These are phyloP conservation scores for Panicum virgatum DNA, from an alignment of 202 grass and related monocot species.

Conservation along the genomic window DNA sequence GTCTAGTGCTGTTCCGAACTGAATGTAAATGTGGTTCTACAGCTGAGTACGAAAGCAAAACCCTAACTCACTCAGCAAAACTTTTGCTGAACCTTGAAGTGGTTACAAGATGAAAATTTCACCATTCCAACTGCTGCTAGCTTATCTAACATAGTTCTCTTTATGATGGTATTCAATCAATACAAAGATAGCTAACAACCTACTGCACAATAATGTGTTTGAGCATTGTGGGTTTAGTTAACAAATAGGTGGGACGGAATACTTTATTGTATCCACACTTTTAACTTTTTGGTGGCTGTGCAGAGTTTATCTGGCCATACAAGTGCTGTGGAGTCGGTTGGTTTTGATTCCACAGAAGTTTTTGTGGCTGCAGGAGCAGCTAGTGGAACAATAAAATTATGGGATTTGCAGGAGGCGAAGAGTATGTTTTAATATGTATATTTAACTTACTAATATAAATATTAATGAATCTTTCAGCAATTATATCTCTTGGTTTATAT, in stretches of 20 bases:
- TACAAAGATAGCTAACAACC: conserved; percentile 22
- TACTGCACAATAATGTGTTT: background rate
- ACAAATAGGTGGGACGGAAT: background rate
- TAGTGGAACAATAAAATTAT: conserved; percentile 91
- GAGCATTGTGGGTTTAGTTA: background rate
- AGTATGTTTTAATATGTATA: conserved; percentile 51
- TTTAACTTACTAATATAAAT: conserved; percentile 11
- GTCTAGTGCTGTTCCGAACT: background rate
- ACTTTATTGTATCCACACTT: conserved; percentile 12
- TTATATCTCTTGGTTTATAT: conserved; percentile 22
- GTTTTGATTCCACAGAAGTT: conserved; percentile 91
- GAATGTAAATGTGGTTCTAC: background rate
- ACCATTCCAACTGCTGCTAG: conserved; percentile 1
- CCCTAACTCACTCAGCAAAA: background rate
- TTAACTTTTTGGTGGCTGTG: conserved; percentile 28
- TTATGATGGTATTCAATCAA: conserved; percentile 21
- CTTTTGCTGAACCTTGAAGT: background rate
- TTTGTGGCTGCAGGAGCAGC: conserved; percentile 89
- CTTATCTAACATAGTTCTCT: conserved; percentile 5
- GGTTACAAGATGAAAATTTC: background rate
- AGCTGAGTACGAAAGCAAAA: background rate
- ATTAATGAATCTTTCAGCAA: conserved; percentile 3
- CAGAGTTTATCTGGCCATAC: conserved; percentile 97
- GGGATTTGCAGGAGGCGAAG: conserved; percentile 97
- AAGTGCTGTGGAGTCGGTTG: conserved; percentile 88